Evolutionary conservation across 2,329 filamentous ascomycete species (phyloP), one percentile per base, ranked within the genome.

Genomic region (Diaporthe citrichinensis): DNA sequence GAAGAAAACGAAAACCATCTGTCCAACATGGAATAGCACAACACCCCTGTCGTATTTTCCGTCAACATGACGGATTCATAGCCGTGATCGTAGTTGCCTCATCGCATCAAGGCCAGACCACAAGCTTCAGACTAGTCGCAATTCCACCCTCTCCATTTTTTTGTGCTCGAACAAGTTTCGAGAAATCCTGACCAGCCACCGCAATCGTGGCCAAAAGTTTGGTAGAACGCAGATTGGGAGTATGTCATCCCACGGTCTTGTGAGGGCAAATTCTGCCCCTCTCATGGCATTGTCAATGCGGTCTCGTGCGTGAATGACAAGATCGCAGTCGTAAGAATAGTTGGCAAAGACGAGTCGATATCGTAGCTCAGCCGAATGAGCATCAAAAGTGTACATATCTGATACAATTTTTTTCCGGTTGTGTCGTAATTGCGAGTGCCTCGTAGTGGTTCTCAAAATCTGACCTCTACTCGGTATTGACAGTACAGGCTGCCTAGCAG

Each of bases 321-420:
- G 65, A 69, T 69, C 34, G 65, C 23, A 39, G 46, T 23, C 8
- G 17, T 36, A 41, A 31, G 46, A 55, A 41, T 53, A 31, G 34
- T 14, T 55, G 31, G 46, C 15, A 39, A 55, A 41, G 46, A 55
- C 34, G 34, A 41, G n/a, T 53, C 49, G 49, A 69, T 41, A 41
- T 69, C n/a, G 34, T 69, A 25, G 46, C 49, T 23, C 65, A 55
- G 65, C 65, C 41, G 46, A 41, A 1, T 55, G 65, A 55, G 49
- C 46, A 41, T 55, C n/a, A 69, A 55, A 69, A 55, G 34, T 20
- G 46, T 41, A 69, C 49, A 69, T 69, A 39, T 55, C 2, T 69
- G 65, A 39, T 41, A 69, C 65, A 41, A 41, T 55, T 69, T 41
- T 68, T 8, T 53, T 55, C 34, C 34, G 23, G 36, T 31, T 55